Evolutionary conservation across 805 yeast genomes (phyloP).

Genomic region (Dipodascus geniculatus): DNA sequence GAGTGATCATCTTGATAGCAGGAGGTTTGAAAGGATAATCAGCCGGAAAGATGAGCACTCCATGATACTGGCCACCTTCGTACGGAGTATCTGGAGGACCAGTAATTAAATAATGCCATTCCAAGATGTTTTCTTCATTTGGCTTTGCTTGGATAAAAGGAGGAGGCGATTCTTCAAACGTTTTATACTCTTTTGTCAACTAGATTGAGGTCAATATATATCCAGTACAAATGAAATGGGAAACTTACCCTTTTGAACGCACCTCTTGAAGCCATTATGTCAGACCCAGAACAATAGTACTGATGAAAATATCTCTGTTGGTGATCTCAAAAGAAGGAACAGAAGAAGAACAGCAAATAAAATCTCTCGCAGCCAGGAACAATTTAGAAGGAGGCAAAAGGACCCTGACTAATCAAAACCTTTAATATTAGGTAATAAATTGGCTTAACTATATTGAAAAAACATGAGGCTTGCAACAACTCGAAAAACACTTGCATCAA

Average conservation of each 20-base stretch:
- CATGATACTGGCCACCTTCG: conserved; percentile 80
- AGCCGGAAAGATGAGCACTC: conserved; percentile 67
- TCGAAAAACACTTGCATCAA: too few relatives aligned
- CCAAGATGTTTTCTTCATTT: conserved; percentile 72
- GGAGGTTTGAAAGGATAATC: conserved; percentile 93
- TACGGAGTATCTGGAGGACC: conserved; percentile 91
- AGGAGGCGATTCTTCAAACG: conserved; percentile 67
- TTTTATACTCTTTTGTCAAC: conserved; percentile 71
- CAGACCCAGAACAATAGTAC: too few relatives aligned
- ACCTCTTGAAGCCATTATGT: conserved; percentile 23
- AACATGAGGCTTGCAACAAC: too few relatives aligned
- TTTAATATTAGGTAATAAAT: too few relatives aligned
- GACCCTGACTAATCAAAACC: not conserved
- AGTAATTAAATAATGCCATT: conserved; percentile 86
- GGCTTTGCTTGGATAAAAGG: conserved; percentile 82
- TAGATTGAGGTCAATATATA: conserved; percentile 18
- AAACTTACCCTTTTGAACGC: conserved; percentile 23
- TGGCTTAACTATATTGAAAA: too few relatives aligned
- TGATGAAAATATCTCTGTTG: too few relatives aligned
- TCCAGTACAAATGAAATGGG: not conserved
- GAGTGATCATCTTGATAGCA: conserved; percentile 70
- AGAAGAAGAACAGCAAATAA: not conserved
- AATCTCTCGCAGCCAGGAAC: too few relatives aligned
- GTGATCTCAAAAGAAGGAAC: too few relatives aligned
- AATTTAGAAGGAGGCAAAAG: too few relatives aligned